phyloP scores from a whole-genome alignment of 345 rosid genomes.

The Salix suchowensis region DNA sequence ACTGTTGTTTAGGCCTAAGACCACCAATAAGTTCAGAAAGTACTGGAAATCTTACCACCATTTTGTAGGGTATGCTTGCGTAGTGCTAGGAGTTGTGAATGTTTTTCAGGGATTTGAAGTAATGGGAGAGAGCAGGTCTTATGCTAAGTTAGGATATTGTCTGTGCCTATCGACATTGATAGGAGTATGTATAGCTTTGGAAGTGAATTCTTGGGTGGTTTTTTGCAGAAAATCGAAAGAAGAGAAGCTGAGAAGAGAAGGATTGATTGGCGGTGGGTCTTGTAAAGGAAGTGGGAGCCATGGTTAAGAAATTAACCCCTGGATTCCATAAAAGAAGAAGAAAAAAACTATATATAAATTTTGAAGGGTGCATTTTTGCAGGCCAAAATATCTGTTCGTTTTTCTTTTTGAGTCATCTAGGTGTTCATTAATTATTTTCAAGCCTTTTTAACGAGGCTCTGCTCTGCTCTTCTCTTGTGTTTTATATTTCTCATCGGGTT shows the following conservation, averaged over 20 bases:
- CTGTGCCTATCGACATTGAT: constrained; percentile 63
- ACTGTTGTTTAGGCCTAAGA: constrained; percentile 72
- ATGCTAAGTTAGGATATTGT: constrained; percentile 65
- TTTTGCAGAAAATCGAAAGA: constrained; percentile 92
- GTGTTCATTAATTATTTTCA: background rate
- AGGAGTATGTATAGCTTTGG: constrained; percentile 80
- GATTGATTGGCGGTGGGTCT: constrained; percentile 43
- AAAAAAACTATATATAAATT: background rate
- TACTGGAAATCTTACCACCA: constrained; percentile 98
- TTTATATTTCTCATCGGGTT: background rate
- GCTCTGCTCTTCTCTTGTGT: background rate
- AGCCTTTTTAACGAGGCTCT: background rate
- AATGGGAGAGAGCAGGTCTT: constrained; percentile 70
- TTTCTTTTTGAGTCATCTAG: background rate
- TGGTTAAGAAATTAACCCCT: background rate
- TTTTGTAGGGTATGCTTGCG: constrained; percentile 85
- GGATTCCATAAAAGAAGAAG: background rate
- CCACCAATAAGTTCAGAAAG: constrained; percentile 77
- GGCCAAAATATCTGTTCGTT: background rate
- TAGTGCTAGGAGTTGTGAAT: constrained; percentile 89
- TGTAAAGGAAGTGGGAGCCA: constrained; percentile 28
- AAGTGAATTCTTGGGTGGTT: constrained; percentile 89
- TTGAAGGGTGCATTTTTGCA: background rate
- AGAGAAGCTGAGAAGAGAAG: constrained; percentile 84
- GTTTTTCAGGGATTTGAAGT: constrained; percentile 94